A percentile compares a stretch with the other conserved stretches of the same genome.
These are phyloP conservation scores for Neurospora sp. DNA, from an alignment of 495 filamentous ascomycete genomes.

Conservation along the genomic window DNA sequence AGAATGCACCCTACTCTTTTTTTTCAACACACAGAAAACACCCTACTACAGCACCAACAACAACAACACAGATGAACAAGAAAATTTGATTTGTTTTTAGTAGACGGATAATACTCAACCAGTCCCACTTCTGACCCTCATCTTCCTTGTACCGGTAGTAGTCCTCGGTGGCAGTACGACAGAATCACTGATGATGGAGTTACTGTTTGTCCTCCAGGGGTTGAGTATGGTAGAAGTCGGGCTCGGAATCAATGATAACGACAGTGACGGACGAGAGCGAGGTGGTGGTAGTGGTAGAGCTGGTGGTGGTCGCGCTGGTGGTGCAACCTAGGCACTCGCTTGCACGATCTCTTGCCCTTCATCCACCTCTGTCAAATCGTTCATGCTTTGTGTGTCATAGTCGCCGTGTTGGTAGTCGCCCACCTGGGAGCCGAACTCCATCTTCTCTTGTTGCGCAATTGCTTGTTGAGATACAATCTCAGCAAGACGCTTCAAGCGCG, in stretches of 20 bases:
- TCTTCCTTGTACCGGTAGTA: background rate
- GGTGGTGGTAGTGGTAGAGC: background rate
- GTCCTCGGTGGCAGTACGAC: background rate
- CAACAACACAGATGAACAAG: background rate
- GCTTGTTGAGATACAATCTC: slow-evolving; percentile 97
- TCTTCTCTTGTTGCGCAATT: slow-evolving; percentile 83
- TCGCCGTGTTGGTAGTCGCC: slow-evolving; percentile 28
- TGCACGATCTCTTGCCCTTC: slow-evolving; percentile 23
- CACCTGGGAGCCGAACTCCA: slow-evolving; percentile 39
- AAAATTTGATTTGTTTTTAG: background rate
- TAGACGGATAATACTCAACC: background rate
- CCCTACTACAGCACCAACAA: background rate
- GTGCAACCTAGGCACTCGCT: slow-evolving; percentile 24
- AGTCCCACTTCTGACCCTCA: slow-evolving; percentile 6
- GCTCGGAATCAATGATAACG: background rate
- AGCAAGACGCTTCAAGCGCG: slow-evolving; percentile 82
- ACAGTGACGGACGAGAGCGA: background rate
- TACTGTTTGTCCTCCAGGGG: slow-evolving; percentile 11
- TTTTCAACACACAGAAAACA: background rate
- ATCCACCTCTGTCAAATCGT: slow-evolving; percentile 33
- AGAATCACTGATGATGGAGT: background rate
- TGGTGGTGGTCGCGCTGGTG: background rate
- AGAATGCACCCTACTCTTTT: background rate
- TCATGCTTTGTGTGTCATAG: slow-evolving; percentile 24
- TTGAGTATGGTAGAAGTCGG: slow-evolving; percentile 9